A percentile compares a stretch with the other conserved stretches of the same genome.
Evolutionary conservation across 768 basidiomycete genomes (phyloP).

Genomic region (Phaffia australis): DNA sequence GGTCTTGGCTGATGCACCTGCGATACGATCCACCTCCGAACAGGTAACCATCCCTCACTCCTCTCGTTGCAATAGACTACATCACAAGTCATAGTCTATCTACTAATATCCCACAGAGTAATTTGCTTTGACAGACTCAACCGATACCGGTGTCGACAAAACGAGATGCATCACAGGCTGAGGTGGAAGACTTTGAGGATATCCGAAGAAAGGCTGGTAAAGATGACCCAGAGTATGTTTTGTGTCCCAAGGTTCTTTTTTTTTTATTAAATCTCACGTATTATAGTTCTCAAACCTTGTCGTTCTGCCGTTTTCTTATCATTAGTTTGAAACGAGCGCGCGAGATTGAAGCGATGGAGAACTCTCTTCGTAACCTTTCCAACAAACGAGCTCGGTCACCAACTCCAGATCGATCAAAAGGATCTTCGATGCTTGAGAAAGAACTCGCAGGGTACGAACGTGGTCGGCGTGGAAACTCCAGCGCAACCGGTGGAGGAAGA

Average conservation of each 20-base stretch:
- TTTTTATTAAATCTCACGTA: neutral
- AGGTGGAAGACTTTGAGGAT: no score
- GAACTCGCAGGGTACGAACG: constrained; percentile 16
- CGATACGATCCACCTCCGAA: neutral
- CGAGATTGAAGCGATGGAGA: constrained; percentile 54
- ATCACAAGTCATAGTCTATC: no score
- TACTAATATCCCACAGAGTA: no score
- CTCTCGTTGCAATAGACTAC: no score
- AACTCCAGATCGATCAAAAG: constrained; percentile 29
- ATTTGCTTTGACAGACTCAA: no score
- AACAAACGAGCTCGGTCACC: constrained; percentile 47
- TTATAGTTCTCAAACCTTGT: neutral
- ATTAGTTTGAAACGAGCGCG: constrained; percentile 48
- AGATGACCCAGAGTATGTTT: neutral
- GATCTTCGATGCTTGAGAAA: constrained; percentile 17
- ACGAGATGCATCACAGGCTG: no score
- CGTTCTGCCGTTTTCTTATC: neutral
- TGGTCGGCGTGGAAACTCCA: neutral
- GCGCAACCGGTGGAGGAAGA: neutral
- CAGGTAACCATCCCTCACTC: no score
- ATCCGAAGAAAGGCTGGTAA: no score
- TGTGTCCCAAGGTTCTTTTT: neutral
- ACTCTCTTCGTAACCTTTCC: constrained; percentile 67
- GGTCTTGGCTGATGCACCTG: constrained; percentile 15
- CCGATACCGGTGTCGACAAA: no score